phyloP scores from a whole-genome alignment of 176 grass and related monocot species.

The Zizania latifolia region DNA sequence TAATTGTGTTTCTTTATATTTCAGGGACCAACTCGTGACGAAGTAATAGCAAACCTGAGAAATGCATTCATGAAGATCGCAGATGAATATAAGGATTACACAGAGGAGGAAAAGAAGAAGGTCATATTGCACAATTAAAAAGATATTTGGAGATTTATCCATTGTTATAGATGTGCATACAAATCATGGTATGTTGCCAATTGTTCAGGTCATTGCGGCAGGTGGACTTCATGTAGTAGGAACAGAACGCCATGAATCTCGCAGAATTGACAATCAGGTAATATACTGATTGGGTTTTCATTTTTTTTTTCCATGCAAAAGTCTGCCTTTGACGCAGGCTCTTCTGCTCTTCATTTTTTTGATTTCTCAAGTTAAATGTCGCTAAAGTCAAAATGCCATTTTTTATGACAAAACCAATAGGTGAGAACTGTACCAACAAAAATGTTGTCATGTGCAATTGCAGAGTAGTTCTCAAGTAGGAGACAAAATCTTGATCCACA shows the following conservation, averaged over 20 bases:
- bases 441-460: too few relatives aligned
- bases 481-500: too few relatives aligned
- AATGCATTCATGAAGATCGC: constrained; percentile 78
- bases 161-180: neutral
- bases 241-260: constrained; percentile 94
- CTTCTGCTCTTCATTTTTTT: too few relatives aligned
- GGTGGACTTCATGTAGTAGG: constrained; percentile 95
- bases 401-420: too few relatives aligned
- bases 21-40: constrained; percentile 89
- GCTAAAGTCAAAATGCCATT: too few relatives aligned
- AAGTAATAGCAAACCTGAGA: constrained; percentile 84
- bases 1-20: constrained; percentile 24
- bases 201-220: constrained; percentile 70
- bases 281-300: constrained; percentile 2
- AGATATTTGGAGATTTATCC: constrained; percentile 20
- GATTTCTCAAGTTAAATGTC: too few relatives aligned
- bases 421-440: too few relatives aligned
- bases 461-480: too few relatives aligned
- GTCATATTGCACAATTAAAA: constrained; percentile 27
- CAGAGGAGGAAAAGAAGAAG: constrained; percentile 92
- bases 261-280: constrained; percentile 99
- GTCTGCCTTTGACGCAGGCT: neutral
- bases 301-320: neutral
- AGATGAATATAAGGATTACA: constrained; percentile 86
- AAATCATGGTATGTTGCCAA: neutral